phyloP scores from a whole-genome alignment of 768 basidiomycete species.

The Cyathus striatus region DNA sequence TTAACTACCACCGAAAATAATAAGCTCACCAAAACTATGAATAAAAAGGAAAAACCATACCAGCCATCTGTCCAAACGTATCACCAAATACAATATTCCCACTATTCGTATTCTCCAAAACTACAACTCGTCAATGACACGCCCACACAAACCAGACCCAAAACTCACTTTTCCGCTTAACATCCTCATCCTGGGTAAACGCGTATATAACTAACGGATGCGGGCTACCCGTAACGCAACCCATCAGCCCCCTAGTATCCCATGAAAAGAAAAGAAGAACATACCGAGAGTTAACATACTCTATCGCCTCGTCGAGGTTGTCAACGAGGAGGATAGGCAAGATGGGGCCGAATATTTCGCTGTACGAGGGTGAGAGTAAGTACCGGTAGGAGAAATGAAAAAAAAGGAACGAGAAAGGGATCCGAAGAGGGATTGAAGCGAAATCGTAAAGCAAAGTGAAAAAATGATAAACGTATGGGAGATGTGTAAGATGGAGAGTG shows the following conservation, averaged over 20 bases:
- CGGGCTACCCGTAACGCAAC: slow-evolving; percentile 27
- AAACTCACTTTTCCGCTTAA: slow-evolving; percentile 32
- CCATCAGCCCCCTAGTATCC: neutral
- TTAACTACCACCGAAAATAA: slow-evolving; percentile 18
- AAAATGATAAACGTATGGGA: no score
- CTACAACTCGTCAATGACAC: slow-evolving; percentile 20
- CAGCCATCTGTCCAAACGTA: slow-evolving; percentile 44
- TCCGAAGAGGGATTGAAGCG: no score
- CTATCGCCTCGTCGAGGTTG: slow-evolving; percentile 47
- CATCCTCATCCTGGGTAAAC: slow-evolving; percentile 46
- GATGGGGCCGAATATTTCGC: slow-evolving; percentile 73
- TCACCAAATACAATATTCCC: slow-evolving; percentile 60
- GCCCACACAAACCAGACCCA: neutral
- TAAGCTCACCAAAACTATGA: no score
- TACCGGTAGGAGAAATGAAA: neutral
- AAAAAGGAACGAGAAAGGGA: neutral
- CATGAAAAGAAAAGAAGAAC: slow-evolving; percentile 5
- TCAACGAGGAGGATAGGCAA: slow-evolving; percentile 60
- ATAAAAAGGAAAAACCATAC: slow-evolving; percentile 26
- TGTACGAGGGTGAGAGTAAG: slow-evolving; percentile 14
- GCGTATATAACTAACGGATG: slow-evolving; percentile 60
- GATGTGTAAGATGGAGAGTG: no score
- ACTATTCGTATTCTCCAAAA: slow-evolving; percentile 50
- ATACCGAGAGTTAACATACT: slow-evolving; percentile 48
- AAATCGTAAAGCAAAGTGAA: no score